These are phyloP conservation scores for Termitomyces sp. DNA, from an alignment of 768 basidiomycete genomes.

Conservation along the genomic window DNA sequence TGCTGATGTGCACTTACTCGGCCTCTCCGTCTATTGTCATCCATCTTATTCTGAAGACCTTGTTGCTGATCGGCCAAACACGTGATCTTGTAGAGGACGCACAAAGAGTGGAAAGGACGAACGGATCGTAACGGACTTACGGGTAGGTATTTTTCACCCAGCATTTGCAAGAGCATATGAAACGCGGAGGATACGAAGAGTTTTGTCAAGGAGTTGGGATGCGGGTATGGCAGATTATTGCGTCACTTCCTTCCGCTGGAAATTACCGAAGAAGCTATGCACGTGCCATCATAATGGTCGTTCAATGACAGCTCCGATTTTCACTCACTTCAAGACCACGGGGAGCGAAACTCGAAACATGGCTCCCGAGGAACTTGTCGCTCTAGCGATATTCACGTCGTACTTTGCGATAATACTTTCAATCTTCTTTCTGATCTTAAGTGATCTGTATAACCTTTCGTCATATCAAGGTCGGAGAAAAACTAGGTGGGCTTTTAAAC, in stretches of 20 bases:
- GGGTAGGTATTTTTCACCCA: not conserved
- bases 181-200: not conserved
- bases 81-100: not conserved
- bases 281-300: too few species aligned
- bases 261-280: too few species aligned
- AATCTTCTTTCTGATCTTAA: constrained; percentile 15
- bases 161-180: not conserved
- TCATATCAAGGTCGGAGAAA: not conserved
- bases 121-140: not conserved
- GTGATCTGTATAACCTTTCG: not conserved
- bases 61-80: not conserved
- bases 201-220: not conserved
- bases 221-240: not conserved
- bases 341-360: not conserved
- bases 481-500: constrained; percentile 10
- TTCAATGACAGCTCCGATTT: too few species aligned
- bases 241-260: too few species aligned
- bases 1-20: not conserved
- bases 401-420: constrained; percentile 21
- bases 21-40: not conserved
- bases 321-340: not conserved
- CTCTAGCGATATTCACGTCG: constrained; percentile 16
- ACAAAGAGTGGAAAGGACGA: not conserved
- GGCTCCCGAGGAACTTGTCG: not conserved
- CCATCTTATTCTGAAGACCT: not conserved